phyloP scores from a whole-genome alignment of 768 basidiomycete species.

The Suillus variegatus region DNA sequence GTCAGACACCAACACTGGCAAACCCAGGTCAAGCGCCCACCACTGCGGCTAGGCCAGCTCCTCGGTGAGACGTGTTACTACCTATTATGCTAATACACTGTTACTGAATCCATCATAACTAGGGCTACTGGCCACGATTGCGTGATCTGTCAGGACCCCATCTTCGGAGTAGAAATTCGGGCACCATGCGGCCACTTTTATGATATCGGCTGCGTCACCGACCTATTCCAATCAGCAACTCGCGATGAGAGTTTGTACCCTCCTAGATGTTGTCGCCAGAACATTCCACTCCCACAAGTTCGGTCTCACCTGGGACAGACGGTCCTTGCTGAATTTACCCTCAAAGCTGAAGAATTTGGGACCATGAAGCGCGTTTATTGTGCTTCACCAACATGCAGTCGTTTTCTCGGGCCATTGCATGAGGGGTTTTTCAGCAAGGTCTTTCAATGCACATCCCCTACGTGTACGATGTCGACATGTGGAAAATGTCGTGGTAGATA shows the following conservation, averaged over 20 bases:
- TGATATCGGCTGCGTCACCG: conserved; percentile 33
- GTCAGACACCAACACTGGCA: background rate
- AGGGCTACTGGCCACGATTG: conserved; percentile 32
- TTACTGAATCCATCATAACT: background rate
- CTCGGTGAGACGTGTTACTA: conserved; percentile 15
- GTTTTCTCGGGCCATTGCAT: conserved; percentile 35
- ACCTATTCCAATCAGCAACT: conserved; percentile 36
- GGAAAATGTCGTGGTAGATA: conserved; percentile 24
- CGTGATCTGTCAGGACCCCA: conserved; percentile 37
- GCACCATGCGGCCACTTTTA: conserved; percentile 39
- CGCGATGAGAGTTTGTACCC: conserved; percentile 43
- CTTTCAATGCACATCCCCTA: conserved; percentile 23
- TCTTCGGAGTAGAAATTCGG: conserved; percentile 25
- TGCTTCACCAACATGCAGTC: conserved; percentile 34
- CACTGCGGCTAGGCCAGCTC: background rate
- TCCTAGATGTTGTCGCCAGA: conserved; percentile 39
- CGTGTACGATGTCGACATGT: conserved; percentile 26
- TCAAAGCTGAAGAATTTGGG: conserved; percentile 31
- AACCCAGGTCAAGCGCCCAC: background rate
- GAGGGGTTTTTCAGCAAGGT: conserved; percentile 26
- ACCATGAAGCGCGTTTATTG: conserved; percentile 42
- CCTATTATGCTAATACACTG: background rate
- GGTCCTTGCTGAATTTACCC: conserved; percentile 21
- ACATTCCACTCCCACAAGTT: conserved; percentile 30
- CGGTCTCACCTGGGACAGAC: conserved; percentile 22